Conservation (phyloP, 768 basidiomycete species). For the Hypholoma fasciculare region DNA sequence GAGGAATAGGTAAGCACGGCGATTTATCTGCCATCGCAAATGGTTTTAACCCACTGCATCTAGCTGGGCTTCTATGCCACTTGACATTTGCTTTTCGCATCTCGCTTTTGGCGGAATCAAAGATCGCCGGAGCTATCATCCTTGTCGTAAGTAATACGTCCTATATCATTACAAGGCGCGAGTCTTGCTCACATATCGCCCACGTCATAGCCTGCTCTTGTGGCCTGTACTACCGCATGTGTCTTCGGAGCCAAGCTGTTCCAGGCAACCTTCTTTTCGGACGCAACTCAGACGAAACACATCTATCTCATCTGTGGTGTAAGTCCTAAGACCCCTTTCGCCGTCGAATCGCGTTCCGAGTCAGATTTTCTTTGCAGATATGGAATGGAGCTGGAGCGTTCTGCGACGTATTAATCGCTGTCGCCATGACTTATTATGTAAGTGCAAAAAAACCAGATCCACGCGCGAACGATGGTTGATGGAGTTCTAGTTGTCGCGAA, state of each 20-base stretch:
- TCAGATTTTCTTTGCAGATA: constrained; percentile 14
- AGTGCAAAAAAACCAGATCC: constrained; percentile 2
- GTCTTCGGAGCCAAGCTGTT: constrained; percentile 22
- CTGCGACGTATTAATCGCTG: constrained; percentile 31
- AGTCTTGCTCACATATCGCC: constrained; percentile 6
- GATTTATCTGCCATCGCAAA: constrained; percentile 6
- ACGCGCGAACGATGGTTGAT: neutral
- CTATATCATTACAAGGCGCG: constrained; percentile 9
- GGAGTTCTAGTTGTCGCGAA: constrained; percentile 18
- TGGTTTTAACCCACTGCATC: neutral
- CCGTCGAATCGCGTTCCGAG: neutral
- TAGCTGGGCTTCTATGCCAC: constrained; percentile 27
- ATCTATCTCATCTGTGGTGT: constrained; percentile 28
- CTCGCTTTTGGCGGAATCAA: constrained; percentile 22
- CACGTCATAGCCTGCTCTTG: constrained; percentile 14
- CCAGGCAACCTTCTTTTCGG: constrained; percentile 15
- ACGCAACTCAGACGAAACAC: constrained; percentile 16
- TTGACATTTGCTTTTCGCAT: constrained; percentile 30
- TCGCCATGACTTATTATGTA: constrained; percentile 31
- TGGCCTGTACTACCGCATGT: constrained; percentile 18
- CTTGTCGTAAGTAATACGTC: constrained; percentile 21
- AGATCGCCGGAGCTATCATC: constrained; percentile 19
- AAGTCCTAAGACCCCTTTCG: constrained; percentile 5
- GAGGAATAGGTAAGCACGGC: constrained; percentile 20
- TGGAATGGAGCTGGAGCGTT: constrained; percentile 34